phyloP scores from a whole-genome alignment of 768 basidiomycete genomes.

The Sporobolomyces pararoseus region DNA sequence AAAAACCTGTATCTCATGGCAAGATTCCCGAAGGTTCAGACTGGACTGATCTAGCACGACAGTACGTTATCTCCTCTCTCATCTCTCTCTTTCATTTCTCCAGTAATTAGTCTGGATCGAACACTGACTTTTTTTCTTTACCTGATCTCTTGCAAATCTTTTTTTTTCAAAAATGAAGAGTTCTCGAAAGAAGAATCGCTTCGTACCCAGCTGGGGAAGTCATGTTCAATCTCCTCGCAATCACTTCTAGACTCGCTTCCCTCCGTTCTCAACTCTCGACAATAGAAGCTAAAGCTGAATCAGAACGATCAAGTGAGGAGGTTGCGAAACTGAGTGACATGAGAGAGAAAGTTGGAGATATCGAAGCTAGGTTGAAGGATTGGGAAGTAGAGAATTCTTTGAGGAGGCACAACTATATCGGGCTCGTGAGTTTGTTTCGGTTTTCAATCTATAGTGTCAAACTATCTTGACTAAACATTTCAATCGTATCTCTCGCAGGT shows the following conservation, averaged over 20 bases:
- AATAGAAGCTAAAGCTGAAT: conserved; percentile 56
- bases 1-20: conserved; percentile 76
- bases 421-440: conserved; percentile 48
- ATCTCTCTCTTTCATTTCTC: not conserved
- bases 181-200: conserved; percentile 79
- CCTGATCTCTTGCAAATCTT: too few species aligned
- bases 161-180: too few species aligned
- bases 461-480: too few species aligned
- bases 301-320: conserved; percentile 45
- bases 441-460: too few species aligned
- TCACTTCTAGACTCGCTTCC: conserved; percentile 49
- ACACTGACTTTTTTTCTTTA: too few species aligned
- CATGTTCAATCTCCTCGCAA: conserved; percentile 57
- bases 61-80: conserved; percentile 33
- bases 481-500: too few species aligned
- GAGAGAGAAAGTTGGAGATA: conserved; percentile 61
- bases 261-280: conserved; percentile 72
- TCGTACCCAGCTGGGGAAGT: conserved; percentile 88
- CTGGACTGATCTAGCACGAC: conserved; percentile 80
- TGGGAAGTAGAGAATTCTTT: conserved; percentile 60
- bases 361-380: conserved; percentile 42
- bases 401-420: conserved; percentile 79
- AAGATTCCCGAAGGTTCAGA: conserved; percentile 64
- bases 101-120: not conserved
- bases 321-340: conserved; percentile 69